Base-by-base conservation (phyloP, 2,329 filamentous ascomycete genomes). In the Hymenotorrendiella dingleyae region DNA sequence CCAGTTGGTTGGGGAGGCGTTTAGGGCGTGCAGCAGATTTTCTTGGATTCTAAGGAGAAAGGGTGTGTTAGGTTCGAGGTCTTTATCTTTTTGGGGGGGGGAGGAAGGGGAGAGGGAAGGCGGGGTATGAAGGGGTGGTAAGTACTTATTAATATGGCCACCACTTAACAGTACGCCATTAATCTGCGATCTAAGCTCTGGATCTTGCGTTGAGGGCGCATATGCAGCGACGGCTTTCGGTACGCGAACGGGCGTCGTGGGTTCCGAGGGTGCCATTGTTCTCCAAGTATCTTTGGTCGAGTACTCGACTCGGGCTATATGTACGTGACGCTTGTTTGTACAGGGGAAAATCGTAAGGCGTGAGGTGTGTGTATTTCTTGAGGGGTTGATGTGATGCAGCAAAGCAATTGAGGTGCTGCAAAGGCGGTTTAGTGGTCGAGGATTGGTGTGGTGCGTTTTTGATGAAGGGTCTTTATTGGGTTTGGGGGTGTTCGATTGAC, bases 1-100 rank as follows among this genome's bases (percentile, higher is more conserved):
- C 78, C 79, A 83, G 67, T 83, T 79, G 50, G 71, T 65, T 4
- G 67, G 61, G 63, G 80, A 68, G 36, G 78, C 66, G 61, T 82
- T 68, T 40, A 83, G 74, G 47, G 73, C 62, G 64, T 82, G 78
- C 30, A 82, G 73, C 57, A 83, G 72, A 32, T 71, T 65, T 44
- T 82, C 78, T 67, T 82, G 78, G 54, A 83, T 82, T 53, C 79
- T 81, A n/a, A n/a, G 57, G 10, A 11, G 20, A 37, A 38, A n/a
- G 36, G 23, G 27, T 11, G 14, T 34, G 51, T 43, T 41, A 39
- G 24, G 33, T 17, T 38, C 37, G 24, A 21, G 28, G 14, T 21
- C n/a, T n/a, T n/a, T n/a, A n/a, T 24, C 34, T 32, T 36, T 33
- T 32, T 39, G 24, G 48, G 35, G 49, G 38, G 32, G n/a, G 33